These are phyloP conservation scores for Backusella westeae DNA, from an alignment of 192 early-diverging fungal genomes.

Conservation along the genomic window DNA sequence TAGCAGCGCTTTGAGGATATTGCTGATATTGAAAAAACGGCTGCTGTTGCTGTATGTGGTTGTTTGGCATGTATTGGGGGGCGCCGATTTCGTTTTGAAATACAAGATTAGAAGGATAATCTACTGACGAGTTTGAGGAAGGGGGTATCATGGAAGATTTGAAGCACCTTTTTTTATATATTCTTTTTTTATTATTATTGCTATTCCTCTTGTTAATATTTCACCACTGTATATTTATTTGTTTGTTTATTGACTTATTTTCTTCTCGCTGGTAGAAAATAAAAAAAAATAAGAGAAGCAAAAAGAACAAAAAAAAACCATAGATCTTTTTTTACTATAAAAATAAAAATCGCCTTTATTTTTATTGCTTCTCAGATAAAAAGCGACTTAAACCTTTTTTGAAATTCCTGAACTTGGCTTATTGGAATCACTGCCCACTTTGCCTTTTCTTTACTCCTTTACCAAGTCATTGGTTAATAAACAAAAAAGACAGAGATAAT, in stretches of 20 bases:
- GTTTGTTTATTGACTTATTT: background rate
- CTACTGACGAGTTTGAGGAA: background rate
- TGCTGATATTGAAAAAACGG: background rate
- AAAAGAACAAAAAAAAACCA: background rate
- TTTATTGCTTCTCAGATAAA: constrained; percentile 8
- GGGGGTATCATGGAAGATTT: background rate
- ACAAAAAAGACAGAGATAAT: background rate
- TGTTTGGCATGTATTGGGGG: background rate
- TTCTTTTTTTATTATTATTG: background rate
- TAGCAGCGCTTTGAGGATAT: background rate
- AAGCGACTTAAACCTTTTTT: background rate
- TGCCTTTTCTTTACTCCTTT: background rate
- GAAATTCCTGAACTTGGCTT: background rate
- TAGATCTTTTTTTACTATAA: background rate
- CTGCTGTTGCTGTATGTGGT: background rate
- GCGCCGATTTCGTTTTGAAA: background rate
- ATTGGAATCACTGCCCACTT: background rate
- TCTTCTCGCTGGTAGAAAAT: background rate
- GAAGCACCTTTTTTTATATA: background rate
- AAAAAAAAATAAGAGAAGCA: background rate
- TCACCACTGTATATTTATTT: background rate
- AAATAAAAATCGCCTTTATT: background rate
- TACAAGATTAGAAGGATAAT: background rate
- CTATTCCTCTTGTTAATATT: background rate
- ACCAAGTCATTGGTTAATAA: background rate